These are phyloP conservation scores for Corymbia calophylla DNA, from an alignment of 441 rosid genomes.

Conservation along the genomic window DNA sequence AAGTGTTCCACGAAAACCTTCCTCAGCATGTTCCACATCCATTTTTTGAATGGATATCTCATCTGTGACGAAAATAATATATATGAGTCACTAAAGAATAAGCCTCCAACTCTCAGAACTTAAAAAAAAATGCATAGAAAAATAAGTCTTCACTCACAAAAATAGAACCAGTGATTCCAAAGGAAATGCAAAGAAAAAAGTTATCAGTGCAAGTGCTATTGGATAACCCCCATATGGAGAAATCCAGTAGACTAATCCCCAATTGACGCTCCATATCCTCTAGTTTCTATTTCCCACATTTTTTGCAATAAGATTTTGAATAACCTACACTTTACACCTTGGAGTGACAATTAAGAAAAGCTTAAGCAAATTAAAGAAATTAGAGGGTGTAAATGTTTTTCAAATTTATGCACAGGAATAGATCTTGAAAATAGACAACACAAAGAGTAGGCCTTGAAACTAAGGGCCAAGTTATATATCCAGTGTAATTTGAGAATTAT, in stretches of 20 bases:
- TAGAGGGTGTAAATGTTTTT: background rate
- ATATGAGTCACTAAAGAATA: background rate
- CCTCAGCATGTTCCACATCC: conserved; percentile 55
- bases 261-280: background rate
- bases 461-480: background rate
- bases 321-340: background rate
- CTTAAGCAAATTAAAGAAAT: background rate
- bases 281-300: background rate
- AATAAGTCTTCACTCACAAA: background rate
- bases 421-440: background rate
- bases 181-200: background rate
- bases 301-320: background rate
- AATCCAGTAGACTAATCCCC: background rate
- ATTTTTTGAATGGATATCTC: conserved; percentile 70
- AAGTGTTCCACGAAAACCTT: conserved; percentile 89
- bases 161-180: background rate
- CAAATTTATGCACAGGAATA: background rate
- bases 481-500: background rate
- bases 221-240: background rate
- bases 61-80: conserved; percentile 38
- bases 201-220: background rate
- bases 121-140: background rate
- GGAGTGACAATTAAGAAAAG: background rate
- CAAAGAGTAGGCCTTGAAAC: background rate
- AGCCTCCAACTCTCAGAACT: background rate